Percentiles rank a stretch among this genome's conserved stretches.
Evolutionary conservation across 1,139 yeast genomes (phyloP).

Genomic region (Kodamaea derodonti): DNA sequence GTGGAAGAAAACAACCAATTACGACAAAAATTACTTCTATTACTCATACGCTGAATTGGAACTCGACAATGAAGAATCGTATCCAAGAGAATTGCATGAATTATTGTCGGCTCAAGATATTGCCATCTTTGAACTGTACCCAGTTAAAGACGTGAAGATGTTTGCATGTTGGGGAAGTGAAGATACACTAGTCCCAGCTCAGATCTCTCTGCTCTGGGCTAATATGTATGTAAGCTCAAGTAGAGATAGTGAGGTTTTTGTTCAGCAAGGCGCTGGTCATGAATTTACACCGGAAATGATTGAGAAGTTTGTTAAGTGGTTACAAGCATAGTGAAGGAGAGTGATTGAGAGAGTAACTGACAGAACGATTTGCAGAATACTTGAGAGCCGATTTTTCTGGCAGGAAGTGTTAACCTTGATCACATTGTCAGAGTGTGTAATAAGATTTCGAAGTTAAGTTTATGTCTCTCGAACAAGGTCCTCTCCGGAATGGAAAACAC

Average conservation of each 20-base stretch:
- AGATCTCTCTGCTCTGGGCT: slow-evolving; percentile 32
- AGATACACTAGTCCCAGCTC: slow-evolving; percentile 37
- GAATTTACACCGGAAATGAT: slow-evolving; percentile 35
- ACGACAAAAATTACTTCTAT: slow-evolving; percentile 30
- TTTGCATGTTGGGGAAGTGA: slow-evolving; percentile 37
- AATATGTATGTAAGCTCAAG: slow-evolving; percentile 29
- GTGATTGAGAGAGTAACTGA: too few relatives aligned
- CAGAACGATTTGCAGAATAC: too few relatives aligned
- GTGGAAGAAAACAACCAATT: slow-evolving; percentile 20
- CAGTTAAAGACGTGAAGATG: slow-evolving; percentile 28
- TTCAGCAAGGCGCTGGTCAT: slow-evolving; percentile 35
- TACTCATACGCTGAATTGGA: slow-evolving; percentile 33
- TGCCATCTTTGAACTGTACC: slow-evolving; percentile 33
- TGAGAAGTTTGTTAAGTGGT: slow-evolving; percentile 31
- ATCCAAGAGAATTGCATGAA: slow-evolving; percentile 39
- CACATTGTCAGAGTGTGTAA: too few relatives aligned
- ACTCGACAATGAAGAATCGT: slow-evolving; percentile 21
- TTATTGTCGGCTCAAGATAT: slow-evolving; percentile 26
- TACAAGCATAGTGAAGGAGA: too few relatives aligned
- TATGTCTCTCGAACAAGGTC: too few relatives aligned
- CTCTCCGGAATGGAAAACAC: too few relatives aligned
- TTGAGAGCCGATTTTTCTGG: too few relatives aligned
- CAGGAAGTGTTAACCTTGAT: too few relatives aligned
- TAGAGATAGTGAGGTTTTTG: slow-evolving; percentile 20
- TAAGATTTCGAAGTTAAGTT: too few relatives aligned